Conservation (phyloP, 2,329 filamentous ascomycete genomes). For the Lecanosticta acicola region DNA sequence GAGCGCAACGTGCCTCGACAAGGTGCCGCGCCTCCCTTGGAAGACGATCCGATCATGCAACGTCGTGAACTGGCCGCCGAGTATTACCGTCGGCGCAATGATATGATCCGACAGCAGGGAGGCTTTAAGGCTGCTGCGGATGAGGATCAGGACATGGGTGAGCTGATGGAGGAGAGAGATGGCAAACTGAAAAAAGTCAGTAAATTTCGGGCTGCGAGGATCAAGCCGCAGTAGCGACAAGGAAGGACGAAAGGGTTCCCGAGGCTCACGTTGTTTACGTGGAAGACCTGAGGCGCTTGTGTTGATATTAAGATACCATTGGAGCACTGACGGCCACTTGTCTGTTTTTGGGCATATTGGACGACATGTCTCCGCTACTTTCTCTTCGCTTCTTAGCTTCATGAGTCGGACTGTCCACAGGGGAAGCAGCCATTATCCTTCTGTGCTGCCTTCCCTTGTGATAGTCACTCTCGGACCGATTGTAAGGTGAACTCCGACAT, state of each 20-base stretch:
- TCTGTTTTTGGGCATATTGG: no score
- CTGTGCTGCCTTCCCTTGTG: no score
- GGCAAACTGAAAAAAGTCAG: slow-evolving; percentile 37
- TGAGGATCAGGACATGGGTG: slow-evolving; percentile 56
- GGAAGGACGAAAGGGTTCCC: no score
- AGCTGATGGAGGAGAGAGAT: slow-evolving; percentile 50
- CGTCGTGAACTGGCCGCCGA: slow-evolving; percentile 73
- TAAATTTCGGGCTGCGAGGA: slow-evolving; percentile 34
- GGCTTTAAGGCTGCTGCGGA: slow-evolving; percentile 62
- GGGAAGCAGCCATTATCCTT: no score
- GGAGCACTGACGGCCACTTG: neutral
- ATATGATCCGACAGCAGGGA: slow-evolving; percentile 74
- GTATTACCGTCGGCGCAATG: slow-evolving; percentile 77
- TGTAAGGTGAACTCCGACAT: no score
- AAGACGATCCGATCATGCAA: slow-evolving; percentile 51
- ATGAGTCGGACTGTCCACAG: no score
- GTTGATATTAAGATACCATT: neutral
- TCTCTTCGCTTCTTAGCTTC: no score
- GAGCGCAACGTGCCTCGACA: slow-evolving; percentile 39
- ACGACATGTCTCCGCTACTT: no score
- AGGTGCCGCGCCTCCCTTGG: slow-evolving; percentile 29
- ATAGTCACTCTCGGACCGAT: no score
- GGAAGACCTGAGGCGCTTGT: no score
- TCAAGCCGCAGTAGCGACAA: slow-evolving; percentile 23
- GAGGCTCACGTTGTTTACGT: no score